phyloP scores from a whole-genome alignment of 2,329 filamentous ascomycete species.

The Fusarium sp. region DNA sequence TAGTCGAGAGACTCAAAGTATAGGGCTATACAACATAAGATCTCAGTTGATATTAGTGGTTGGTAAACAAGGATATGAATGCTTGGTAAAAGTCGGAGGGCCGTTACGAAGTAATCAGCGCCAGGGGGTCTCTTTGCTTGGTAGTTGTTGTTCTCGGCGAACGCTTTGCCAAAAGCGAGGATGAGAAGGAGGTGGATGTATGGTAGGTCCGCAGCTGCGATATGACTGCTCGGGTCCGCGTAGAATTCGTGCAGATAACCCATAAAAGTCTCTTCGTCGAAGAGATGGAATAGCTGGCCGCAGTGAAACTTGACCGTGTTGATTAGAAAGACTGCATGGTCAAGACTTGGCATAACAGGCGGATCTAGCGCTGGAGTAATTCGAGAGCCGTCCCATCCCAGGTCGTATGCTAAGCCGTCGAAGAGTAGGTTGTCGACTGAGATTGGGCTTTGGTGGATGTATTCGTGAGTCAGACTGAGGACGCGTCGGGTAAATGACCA shows the following conservation, averaged over 20 bases:
- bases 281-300: constrained; percentile 61
- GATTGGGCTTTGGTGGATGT: constrained; percentile 52
- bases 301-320: constrained; percentile 66
- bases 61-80: constrained; percentile 51
- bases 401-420: constrained; percentile 59
- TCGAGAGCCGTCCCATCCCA: constrained; percentile 57
- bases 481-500: constrained; percentile 63
- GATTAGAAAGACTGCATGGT: constrained; percentile 62
- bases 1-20: constrained; percentile 62
- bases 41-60: constrained; percentile 56
- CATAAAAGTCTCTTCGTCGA: constrained; percentile 62
- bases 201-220: constrained; percentile 48
- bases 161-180: constrained; percentile 63
- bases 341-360: constrained; percentile 54
- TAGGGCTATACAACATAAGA: constrained; percentile 59
- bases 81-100: constrained; percentile 54
- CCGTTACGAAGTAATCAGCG: constrained; percentile 55
- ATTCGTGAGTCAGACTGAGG: constrained; percentile 57
- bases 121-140: constrained; percentile 53
- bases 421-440: constrained; percentile 56
- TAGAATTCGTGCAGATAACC: constrained; percentile 42
- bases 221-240: constrained; percentile 26
- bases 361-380: constrained; percentile 39
- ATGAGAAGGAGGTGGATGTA: constrained; percentile 63
- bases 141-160: constrained; percentile 50